Conservation (phyloP, 164 flowering plant genomes). For the Stephania japonica region DNA sequence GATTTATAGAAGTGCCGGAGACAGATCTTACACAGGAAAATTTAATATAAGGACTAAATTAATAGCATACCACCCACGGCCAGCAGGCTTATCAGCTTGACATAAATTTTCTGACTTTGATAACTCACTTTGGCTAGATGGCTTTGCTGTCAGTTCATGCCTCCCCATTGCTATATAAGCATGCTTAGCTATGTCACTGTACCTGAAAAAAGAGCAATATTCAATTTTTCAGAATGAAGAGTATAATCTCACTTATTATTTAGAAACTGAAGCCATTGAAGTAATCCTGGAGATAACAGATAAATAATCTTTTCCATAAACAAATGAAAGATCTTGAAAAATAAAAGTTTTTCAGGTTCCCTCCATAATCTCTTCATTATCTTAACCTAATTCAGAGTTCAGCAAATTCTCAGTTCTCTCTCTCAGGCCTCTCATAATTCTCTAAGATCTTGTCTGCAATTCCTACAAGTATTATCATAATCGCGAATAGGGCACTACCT, state of each 20-base stretch:
- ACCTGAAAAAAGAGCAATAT: slow-evolving; percentile 41
- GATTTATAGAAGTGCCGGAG: not conserved
- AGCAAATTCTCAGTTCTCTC: too few species aligned
- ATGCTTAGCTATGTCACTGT: slow-evolving; percentile 82
- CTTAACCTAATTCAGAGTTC: too few species aligned
- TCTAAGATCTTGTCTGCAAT: too few species aligned
- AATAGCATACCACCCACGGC: slow-evolving; percentile 61
- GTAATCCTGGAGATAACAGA: too few species aligned
- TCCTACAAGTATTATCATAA: too few species aligned
- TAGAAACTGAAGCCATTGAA: too few species aligned
- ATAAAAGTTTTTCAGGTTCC: too few species aligned
- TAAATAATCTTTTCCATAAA: too few species aligned
- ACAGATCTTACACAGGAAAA: slow-evolving; percentile 1
- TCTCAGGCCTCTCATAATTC: too few species aligned
- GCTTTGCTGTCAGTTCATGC: slow-evolving; percentile 15
- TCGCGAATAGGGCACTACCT: slow-evolving; percentile 19
- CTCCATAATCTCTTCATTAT: too few species aligned
- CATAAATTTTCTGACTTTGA: slow-evolving; percentile 20
- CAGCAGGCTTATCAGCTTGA: slow-evolving; percentile 43
- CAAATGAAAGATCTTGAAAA: too few species aligned
- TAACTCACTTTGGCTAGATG: slow-evolving; percentile 33
- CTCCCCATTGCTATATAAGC: slow-evolving; percentile 65
- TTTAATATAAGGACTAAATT: not conserved
- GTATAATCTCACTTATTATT: too few species aligned
- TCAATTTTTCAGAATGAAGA: not conserved